Evolutionary conservation across 306 rosid species (phyloP), one percentile per base, ranked within the genome.

Genomic region (Geum urbanum): DNA sequence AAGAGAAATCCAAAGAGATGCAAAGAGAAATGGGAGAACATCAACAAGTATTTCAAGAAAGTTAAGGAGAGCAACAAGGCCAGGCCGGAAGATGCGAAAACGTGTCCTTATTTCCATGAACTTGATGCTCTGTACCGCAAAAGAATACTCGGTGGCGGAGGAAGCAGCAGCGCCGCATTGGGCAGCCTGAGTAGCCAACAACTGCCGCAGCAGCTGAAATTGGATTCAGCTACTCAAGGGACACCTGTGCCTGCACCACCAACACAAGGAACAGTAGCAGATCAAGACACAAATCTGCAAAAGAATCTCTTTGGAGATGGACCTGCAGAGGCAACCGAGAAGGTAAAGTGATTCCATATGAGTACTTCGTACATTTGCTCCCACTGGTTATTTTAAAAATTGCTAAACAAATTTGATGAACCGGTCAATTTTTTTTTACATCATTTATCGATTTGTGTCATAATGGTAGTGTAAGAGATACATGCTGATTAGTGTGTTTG

Each of bases 21-120:
- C 67, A 76, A 64, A 41, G 80, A 56, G 74, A 78, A 78, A 73
- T 78, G 82, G 78, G 83, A 79, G 66, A 79, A 79, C 77, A 79
- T 79, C 60, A 79, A 79, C 61, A 79, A 79, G 77, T 79, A 79
- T 41, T 76, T 72, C 60, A 80, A 80, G 75, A 80, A 74, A 64
- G 81, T 76, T n/a, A 81, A 69, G 68, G 77, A 78, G 43, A 78
- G 82, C 68, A 78, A 78, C 61, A 78, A 78, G 72, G 52, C 59
- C 51, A 75, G 83, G 32, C 79, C 83, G 2, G 80, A 79, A 41
- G 83, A 79, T 59, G 73, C 80, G 8, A 79, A 79, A 75, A 79
- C 83, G 7, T 79, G 83, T 50, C 83, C 83, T 10, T 79, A 79
- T 19, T 79, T 79, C 65, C 79, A 79, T 50, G 60, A 79, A 59